Conservation (phyloP, 108 stramenopile genomes). For the Stephanodiscus minutulus region DNA sequence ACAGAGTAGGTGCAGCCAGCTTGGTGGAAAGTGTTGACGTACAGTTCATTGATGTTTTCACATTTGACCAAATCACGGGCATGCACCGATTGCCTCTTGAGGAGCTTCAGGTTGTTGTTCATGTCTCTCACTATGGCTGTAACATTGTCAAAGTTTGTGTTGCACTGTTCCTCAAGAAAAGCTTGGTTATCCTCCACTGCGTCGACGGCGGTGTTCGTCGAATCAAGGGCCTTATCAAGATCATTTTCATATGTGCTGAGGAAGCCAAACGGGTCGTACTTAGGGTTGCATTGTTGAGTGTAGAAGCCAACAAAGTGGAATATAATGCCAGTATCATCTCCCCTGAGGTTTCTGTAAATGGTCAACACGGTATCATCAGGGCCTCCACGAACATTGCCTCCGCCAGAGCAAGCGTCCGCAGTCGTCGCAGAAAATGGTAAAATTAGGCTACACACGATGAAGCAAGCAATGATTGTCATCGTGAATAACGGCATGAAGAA, state of each 20-base stretch:
- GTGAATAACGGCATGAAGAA: conserved; percentile 42
- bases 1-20: conserved; percentile 51
- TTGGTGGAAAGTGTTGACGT: conserved; percentile 48
- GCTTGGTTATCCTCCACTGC: conserved; percentile 24
- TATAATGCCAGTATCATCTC: conserved; percentile 24
- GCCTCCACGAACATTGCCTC: conserved; percentile 31
- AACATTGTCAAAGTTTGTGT: conserved; percentile 26
- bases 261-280: conserved; percentile 37
- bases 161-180: conserved; percentile 34
- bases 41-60: conserved; percentile 39
- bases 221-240: conserved; percentile 35
- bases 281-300: conserved; percentile 31
- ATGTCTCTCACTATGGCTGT: conserved; percentile 23
- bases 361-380: conserved; percentile 46
- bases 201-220: conserved; percentile 26
- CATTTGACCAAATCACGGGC: conserved; percentile 37
- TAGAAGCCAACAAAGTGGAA: conserved; percentile 34
- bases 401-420: conserved; percentile 41
- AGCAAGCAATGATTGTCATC: conserved; percentile 25
- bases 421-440: conserved; percentile 25
- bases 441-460: conserved; percentile 25
- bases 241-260: conserved; percentile 32
- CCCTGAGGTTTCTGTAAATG: conserved; percentile 33
- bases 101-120: conserved; percentile 27
- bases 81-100: conserved; percentile 9